Conservation (phyloP, 2,329 filamentous ascomycete genomes). For the Didymella lethalis region DNA sequence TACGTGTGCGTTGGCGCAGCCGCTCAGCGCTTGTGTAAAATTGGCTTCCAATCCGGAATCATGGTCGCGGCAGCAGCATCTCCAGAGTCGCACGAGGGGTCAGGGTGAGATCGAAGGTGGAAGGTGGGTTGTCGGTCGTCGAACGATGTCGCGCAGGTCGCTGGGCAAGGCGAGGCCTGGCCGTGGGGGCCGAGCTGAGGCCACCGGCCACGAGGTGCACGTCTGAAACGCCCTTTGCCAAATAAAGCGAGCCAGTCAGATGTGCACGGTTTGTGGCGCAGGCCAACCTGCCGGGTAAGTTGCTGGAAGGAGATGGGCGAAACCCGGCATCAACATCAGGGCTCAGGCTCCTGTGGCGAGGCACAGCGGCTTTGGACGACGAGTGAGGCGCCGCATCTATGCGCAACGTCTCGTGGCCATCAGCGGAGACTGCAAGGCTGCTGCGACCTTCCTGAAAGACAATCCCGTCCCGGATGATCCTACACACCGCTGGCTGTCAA, state of each 20-base stretch:
- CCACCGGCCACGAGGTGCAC: conserved; percentile 14
- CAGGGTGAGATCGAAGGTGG: conserved; percentile 16
- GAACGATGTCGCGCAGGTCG: conserved; percentile 15
- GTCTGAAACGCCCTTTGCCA: conserved; percentile 19
- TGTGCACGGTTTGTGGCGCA: conserved; percentile 12
- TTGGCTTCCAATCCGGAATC: conserved; percentile 13
- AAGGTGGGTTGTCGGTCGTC: conserved; percentile 22
- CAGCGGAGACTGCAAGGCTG: neutral
- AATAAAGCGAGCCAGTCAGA: conserved; percentile 12
- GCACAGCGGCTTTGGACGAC: neutral
- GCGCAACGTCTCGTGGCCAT: conserved; percentile 5
- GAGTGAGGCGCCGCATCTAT: conserved; percentile 11
- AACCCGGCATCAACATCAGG: neutral
- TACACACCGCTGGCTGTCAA: conserved; percentile 11
- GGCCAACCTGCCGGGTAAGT: conserved; percentile 1
- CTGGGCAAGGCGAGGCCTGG: conserved; percentile 19
- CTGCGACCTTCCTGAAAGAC: conserved; percentile 1
- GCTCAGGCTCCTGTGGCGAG: conserved; percentile 7
- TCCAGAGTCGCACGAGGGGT: conserved; percentile 16
- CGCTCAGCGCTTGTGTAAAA: conserved; percentile 21
- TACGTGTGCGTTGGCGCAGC: conserved; percentile 13
- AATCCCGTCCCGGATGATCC: neutral
- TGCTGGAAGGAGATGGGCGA: conserved; percentile 8
- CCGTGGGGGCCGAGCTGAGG: conserved; percentile 12
- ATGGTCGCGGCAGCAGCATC: conserved; percentile 19